Base-by-base conservation (phyloP, 225 moss, liverwort and hornwort genomes). In the Thuidium tamariscinum region DNA sequence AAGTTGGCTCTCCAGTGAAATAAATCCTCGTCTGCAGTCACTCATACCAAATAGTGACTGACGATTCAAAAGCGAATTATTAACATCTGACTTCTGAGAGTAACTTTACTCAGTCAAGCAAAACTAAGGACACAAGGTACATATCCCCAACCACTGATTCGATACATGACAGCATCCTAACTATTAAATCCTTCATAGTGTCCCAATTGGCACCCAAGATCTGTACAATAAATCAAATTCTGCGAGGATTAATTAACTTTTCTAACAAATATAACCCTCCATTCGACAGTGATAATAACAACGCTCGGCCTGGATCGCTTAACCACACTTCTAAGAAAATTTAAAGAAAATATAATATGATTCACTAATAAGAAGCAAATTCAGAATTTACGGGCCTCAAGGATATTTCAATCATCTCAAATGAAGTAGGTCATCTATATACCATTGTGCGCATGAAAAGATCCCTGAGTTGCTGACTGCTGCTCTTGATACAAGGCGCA, bases 401-500 rank as follows among this genome's bases (percentile, higher is more conserved):
- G 70, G 68, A 60, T 39, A 69, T 37, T 61, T 69, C 75, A 62
- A 82, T 55, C 60, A 29, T 74, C 86, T 61, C 76, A 75, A 48
- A 80, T 17, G 37, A 34, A 80, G 44, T 56, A 69, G n/a, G 41
- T 84, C 32, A 59, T 15, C 74, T 17, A 85, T 81, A 26, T 88
- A 95, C 95, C 96, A 90, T 89, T 93, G 70, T 77, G 83, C n/a
- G 80, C 65, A 82, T 84, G 85, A 67, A 34, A 71, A 69, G 89
- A 56, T 68, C 88, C 89, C 66, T 76, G 84, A 74, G 67, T 83
- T 82, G 85, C 85, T 69, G 91, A 86, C 49, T 94, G 94, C 89
- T 95, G 96, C 86, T 98, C 98, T 86, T 97, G 95, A 82, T 95
- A 98, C 86, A 98, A 91, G 75, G 95, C 96, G 88, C 96, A 98